phyloP scores from a whole-genome alignment of 2,329 filamentous ascomycete species.

The Sclerotiophoma versabilis region DNA sequence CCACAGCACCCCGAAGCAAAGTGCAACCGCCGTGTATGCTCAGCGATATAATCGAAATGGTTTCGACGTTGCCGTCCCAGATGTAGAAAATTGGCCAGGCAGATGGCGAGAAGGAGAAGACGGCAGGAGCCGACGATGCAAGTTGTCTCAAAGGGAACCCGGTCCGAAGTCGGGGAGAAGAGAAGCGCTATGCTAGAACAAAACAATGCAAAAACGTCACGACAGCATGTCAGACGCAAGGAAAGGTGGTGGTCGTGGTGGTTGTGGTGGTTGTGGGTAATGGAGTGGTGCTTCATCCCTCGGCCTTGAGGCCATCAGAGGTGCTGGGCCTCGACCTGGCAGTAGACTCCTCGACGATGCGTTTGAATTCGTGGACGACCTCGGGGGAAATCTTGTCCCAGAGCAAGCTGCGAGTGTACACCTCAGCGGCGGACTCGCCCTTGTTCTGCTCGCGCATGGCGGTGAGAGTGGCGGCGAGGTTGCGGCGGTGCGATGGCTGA shows the following conservation, averaged over 20 bases:
- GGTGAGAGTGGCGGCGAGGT: constrained; percentile 80
- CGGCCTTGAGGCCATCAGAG: constrained; percentile 43
- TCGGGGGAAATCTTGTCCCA: constrained; percentile 94
- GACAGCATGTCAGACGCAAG: constrained; percentile 27
- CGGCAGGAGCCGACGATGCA: constrained; percentile 44
- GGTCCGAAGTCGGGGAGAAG: constrained; percentile 39
- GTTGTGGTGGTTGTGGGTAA: not conserved
- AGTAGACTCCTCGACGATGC: constrained; percentile 81
- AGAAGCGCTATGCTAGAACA: constrained; percentile 45
- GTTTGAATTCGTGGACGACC: constrained; percentile 89
- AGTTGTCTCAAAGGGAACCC: constrained; percentile 29
- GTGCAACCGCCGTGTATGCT: constrained; percentile 41
- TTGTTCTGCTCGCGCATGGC: constrained; percentile 77
- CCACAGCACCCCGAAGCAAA: constrained; percentile 30
- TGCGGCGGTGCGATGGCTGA: constrained; percentile 68
- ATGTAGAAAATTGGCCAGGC: constrained; percentile 35
- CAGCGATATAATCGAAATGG: constrained; percentile 27
- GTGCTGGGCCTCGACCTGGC: constrained; percentile 46
- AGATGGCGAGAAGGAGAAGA: constrained; percentile 31
- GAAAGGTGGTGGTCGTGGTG: constrained; percentile 15
- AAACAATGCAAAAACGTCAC: constrained; percentile 38
- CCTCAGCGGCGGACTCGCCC: constrained; percentile 76
- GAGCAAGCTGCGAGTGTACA: constrained; percentile 89
- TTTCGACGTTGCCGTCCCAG: constrained; percentile 45
- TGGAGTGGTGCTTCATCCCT: constrained; percentile 34